Evolutionary conservation across 768 basidiomycete species (phyloP), one percentile per base, ranked within the genome.

Genomic region (Mycena chlorophos): DNA sequence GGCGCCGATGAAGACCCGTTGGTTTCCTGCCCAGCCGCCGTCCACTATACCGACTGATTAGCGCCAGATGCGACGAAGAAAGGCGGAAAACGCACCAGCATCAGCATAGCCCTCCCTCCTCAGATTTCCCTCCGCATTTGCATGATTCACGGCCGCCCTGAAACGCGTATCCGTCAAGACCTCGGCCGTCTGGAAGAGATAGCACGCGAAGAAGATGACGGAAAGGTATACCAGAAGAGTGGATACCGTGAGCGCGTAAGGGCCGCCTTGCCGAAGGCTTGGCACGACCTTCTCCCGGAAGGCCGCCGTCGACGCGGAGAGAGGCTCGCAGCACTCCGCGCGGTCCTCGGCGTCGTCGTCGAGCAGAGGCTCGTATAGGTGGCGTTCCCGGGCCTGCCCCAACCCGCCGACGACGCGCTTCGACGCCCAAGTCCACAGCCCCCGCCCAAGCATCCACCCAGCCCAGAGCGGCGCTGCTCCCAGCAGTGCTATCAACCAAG

Each of bases 1-100:
- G 3, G 73, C 75, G 16, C 70, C 74, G 60, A 75, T 70, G 55
- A 71, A 74, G 14, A 73, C 64, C 27, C n/a, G n/a, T 69, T 66
- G 34, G 72, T 68, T 59, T 23, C 39, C 39, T 8, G 17, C 8
- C 17, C 31, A 34, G 8, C 31, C 17, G 17, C 8, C 31, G 31
- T 34, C 31, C 8, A 34, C 17, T n/a, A n/a, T n/a, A n/a, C n/a
- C n/a, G n/a, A n/a, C n/a, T n/a, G n/a, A n/a, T n/a, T n/a, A n/a
- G 17, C 31, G 31, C 31, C 31, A 34, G 31, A 34, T 17, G 17
- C 8, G 17, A 34, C 31, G 31, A 34, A 34, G 31, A 34, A 34
- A 34, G 8, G 8, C 31, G n/a, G 31, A 34, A 34, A 34, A 34
- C 31, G 8, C 31, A 34, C 31, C 8, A 17, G 8, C 31, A 34